Evolutionary conservation across 768 basidiomycete genomes (phyloP).

Genomic region (Floccularia luteovirens): DNA sequence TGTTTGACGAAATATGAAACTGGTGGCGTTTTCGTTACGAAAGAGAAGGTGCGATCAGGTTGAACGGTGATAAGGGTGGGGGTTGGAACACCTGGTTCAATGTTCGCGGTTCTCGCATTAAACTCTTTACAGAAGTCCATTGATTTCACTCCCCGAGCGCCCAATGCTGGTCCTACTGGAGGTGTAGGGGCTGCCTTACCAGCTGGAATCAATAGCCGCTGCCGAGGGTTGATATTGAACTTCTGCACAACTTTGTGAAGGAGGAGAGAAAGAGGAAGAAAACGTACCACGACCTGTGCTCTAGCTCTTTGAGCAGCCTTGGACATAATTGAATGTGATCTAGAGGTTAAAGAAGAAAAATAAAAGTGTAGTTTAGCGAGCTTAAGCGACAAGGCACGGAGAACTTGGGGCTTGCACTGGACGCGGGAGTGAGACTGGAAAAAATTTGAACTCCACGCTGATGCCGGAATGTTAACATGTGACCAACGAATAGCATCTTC

Average conservation of each 20-base stretch:
- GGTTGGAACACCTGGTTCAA: constrained; percentile 76
- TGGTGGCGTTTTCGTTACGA: constrained; percentile 88
- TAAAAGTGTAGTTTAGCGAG: too few relatives aligned
- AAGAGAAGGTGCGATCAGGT: constrained; percentile 93
- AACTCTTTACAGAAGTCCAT: constrained; percentile 99
- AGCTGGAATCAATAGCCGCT: constrained; percentile 85
- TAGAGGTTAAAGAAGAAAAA: neutral
- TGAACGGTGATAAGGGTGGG: constrained; percentile 93
- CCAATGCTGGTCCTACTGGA: constrained; percentile 94
- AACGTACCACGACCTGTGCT: constrained; percentile 72
- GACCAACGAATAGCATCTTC: too few relatives aligned
- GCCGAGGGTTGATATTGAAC: too few relatives aligned
- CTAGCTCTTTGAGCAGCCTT: constrained; percentile 53
- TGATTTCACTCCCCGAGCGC: constrained; percentile 96
- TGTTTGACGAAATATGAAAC: constrained; percentile 87
- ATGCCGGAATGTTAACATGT: too few relatives aligned
- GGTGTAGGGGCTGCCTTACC: constrained; percentile 95
- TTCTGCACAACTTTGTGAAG: constrained; percentile 7
- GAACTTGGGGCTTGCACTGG: too few relatives aligned
- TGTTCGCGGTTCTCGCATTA: constrained; percentile 91
- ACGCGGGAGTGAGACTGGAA: too few relatives aligned
- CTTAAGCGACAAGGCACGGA: too few relatives aligned
- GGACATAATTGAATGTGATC: constrained; percentile 41
- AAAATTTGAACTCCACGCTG: too few relatives aligned
- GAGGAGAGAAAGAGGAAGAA: constrained; percentile 3